Base-by-base conservation (phyloP, 805 yeast species). In the Naumovozyma baii region DNA sequence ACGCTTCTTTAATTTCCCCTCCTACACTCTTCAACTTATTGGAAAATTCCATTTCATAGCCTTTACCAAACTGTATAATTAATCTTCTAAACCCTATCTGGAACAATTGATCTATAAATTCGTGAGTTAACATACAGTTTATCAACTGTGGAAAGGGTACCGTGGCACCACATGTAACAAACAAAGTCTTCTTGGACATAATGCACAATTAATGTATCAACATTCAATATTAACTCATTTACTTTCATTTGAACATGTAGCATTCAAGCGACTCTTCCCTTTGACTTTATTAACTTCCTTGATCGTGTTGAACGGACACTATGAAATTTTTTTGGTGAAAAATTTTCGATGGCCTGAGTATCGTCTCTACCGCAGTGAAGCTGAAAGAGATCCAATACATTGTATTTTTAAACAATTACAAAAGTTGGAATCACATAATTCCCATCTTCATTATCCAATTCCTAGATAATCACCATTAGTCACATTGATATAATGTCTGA, bases 131-230 rank as follows among this genome's bases (percentile, higher is more conserved):
- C 0, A 74, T 59, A 7, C 66, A 55, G n/a, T 58, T 58, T 1
- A 90, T 59, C 13, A 90, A 70, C 14, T 54, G 62, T 9, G 70
- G 68, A 55, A 90, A 90, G 0, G 94, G 81, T 16, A 83, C 88
- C 0, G 96, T 88, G 2, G 96, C 96, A 1, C 97, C 97, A 3
- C 94, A 82, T 0, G 94, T 80, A 4, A 88, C 80, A 26, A 88
- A 63, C 2, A 63, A 36, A 13, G 51, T 44, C 20, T 43, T 44
- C 41, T 29, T 40, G 4, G 10, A 7, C 26, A 22, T 22, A 22
- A n/a, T n/a, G n/a, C n/a, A n/a, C n/a, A n/a, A n/a, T n/a, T n/a
- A n/a, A n/a, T n/a, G n/a, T n/a, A n/a, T n/a, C n/a, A n/a, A n/a
- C n/a, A n/a, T n/a, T 10, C 26, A 22, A 7, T 10, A 7, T 10